Evolutionary conservation across 2,329 filamentous ascomycete species (phyloP).

Genomic region (Curvularia sp.): DNA sequence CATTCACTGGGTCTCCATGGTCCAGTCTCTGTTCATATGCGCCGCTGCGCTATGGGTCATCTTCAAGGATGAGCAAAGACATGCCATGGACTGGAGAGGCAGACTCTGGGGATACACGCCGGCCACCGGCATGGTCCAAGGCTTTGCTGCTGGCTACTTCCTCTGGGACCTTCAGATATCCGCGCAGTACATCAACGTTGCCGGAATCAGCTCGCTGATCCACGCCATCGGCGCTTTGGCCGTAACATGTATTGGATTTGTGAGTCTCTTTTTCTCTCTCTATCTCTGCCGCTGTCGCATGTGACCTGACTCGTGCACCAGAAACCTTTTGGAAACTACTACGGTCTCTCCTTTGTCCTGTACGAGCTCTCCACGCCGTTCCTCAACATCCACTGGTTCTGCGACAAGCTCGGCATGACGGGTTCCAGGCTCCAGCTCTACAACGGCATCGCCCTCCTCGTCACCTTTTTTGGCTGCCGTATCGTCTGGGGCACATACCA

Average conservation of each 20-base stretch:
- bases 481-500: conserved; percentile 79
- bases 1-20: conserved; percentile 82
- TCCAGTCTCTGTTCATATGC: conserved; percentile 78
- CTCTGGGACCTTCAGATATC: conserved; percentile 81
- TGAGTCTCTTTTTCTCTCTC: no score
- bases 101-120: conserved; percentile 81
- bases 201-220: conserved; percentile 75
- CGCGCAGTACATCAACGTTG: conserved; percentile 70
- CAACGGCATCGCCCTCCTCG: conserved; percentile 75
- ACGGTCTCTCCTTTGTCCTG: conserved; percentile 79
- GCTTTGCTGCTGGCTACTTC: conserved; percentile 80
- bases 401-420: conserved; percentile 82
- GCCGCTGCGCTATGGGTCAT: conserved; percentile 75
- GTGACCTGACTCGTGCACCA: conserved; percentile 49
- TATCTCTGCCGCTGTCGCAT: background rate
- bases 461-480: conserved; percentile 77
- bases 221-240: conserved; percentile 76
- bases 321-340: conserved; percentile 85
- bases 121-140: conserved; percentile 75
- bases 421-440: conserved; percentile 76
- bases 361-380: conserved; percentile 87
- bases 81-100: conserved; percentile 70
- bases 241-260: conserved; percentile 80
- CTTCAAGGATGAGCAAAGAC: conserved; percentile 68
- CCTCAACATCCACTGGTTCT: conserved; percentile 89